Evolutionary conservation across 306 rosid species (phyloP), one percentile per base, ranked within the genome.

Genomic region (Acacia melanoxylon): DNA sequence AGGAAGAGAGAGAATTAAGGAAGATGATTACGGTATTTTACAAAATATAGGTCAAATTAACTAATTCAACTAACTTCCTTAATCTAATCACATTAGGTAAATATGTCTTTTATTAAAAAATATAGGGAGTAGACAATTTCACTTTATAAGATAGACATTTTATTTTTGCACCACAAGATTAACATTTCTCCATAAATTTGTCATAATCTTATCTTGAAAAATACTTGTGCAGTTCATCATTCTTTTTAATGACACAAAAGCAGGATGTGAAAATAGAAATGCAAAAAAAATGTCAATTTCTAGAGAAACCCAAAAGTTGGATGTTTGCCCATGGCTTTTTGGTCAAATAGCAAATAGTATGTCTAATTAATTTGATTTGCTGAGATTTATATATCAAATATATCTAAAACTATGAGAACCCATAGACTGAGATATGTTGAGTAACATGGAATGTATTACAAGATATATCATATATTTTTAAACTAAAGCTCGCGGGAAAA

Each of bases 391-490:
- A 66, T 3, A 33, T 15, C 24, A 7, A 68, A 68, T 19, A 29
- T 40, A 61, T 19, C 40, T 27, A 15, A 63, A 63, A 5, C 27
- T 12, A 62, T 25, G 16, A 10, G 66, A 24, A 59, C 33, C 33
- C 15, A 9, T 4, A 22, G 8, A 31, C 33, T 3, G 33, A 59
- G 16, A 10, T 59, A 22, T n/a, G 63, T 25, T 58, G 29, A 80
- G 22, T 56, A 52, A 59, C 33, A 24, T 24, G 56, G 54, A 88
- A 80, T 62, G 70, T 73, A 72, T 76, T 51, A 31, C 41, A 68
- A 81, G 46, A 72, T n/a, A 88, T 80, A 84, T 84, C 35, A 84
- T 72, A 77, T 52, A 80, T 82, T 78, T 82, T 83, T 22, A 25
- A 10, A 54, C 61, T 74, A 83, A 31, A 52, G 61, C 70, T 62